Evolutionary conservation across 2,329 filamentous ascomycete species (phyloP).

Genomic region (Penicillium occitanis): DNA sequence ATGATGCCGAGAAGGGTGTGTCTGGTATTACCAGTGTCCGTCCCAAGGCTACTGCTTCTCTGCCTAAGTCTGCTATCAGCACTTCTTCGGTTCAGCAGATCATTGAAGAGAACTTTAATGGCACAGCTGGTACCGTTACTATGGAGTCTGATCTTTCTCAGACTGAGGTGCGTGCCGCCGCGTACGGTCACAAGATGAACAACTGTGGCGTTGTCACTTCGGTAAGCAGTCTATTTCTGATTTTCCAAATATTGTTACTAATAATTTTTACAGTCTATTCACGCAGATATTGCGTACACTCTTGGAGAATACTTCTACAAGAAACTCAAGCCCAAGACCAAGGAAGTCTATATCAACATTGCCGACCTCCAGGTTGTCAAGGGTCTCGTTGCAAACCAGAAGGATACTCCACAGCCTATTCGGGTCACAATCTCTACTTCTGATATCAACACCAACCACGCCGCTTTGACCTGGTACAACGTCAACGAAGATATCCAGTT

Average conservation of each 20-base stretch:
- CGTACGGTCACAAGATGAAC: slow-evolving; percentile 26
- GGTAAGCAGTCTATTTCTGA: not conserved
- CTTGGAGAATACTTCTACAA: slow-evolving; percentile 26
- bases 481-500: slow-evolving; percentile 29
- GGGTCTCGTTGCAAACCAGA: slow-evolving; percentile 52
- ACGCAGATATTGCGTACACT: slow-evolving; percentile 30
- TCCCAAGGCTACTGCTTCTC: not conserved
- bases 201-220: slow-evolving; percentile 20
- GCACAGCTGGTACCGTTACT: slow-evolving; percentile 1
- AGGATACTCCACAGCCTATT: slow-evolving; percentile 3
- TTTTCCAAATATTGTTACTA: not conserved
- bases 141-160: slow-evolving; percentile 24
- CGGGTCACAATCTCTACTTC: slow-evolving; percentile 48
- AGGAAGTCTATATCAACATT: slow-evolving; percentile 25
- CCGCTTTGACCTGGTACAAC: slow-evolving; percentile 30
- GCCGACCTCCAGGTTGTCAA: slow-evolving; percentile 25
- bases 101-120: slow-evolving; percentile 13
- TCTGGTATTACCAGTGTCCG: not conserved
- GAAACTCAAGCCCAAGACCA: slow-evolving; percentile 19
- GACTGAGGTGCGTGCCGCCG: slow-evolving; percentile 18
- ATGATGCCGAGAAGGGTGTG: not conserved
- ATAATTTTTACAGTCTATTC: slow-evolving; percentile 17
- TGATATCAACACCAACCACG: not conserved
- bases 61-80: not conserved
- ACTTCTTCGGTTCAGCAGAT: slow-evolving; percentile 19